Evolutionary conservation across 2,329 filamentous ascomycete genomes (phyloP).

Genomic region (Aaosphaeria arxii): DNA sequence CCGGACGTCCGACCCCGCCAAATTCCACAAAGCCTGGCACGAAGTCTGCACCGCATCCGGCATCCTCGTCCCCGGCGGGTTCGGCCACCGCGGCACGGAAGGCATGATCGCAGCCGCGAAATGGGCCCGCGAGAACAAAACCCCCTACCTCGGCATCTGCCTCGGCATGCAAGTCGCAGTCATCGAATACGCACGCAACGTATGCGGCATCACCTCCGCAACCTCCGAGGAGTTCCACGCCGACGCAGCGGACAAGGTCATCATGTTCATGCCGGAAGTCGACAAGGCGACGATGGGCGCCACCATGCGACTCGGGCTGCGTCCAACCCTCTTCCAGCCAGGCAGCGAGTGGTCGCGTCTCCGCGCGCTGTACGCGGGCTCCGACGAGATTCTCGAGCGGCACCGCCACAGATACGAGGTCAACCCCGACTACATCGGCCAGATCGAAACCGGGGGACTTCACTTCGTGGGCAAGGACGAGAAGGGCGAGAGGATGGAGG

Average conservation of each 20-base stretch:
- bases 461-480: conserved; percentile 78
- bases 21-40: conserved; percentile 85
- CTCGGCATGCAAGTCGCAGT: conserved; percentile 91
- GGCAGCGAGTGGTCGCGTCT: conserved; percentile 76
- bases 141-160: conserved; percentile 85
- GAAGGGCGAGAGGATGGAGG: conserved; percentile 75
- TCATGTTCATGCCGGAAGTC: conserved; percentile 92
- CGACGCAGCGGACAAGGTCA: conserved; percentile 63
- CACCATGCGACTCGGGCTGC: conserved; percentile 80
- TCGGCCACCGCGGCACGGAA: conserved; percentile 76
- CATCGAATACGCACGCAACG: conserved; percentile 78
- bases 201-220: conserved; percentile 62
- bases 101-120: conserved; percentile 88
- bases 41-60: conserved; percentile 68
- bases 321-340: conserved; percentile 71
- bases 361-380: conserved; percentile 67
- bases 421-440: conserved; percentile 73
- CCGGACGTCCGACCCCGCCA: conserved; percentile 61
- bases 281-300: conserved; percentile 74
- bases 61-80: conserved; percentile 72
- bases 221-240: conserved; percentile 57
- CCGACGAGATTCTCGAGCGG: conserved; percentile 58
- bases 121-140: conserved; percentile 79
- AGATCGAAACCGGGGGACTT: conserved; percentile 66
- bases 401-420: conserved; percentile 91